Percentiles rank a stretch among this genome's conserved stretches.
Conservation (phyloP, 805 yeast genomes). For the Ogataea ganodermae region DNA sequence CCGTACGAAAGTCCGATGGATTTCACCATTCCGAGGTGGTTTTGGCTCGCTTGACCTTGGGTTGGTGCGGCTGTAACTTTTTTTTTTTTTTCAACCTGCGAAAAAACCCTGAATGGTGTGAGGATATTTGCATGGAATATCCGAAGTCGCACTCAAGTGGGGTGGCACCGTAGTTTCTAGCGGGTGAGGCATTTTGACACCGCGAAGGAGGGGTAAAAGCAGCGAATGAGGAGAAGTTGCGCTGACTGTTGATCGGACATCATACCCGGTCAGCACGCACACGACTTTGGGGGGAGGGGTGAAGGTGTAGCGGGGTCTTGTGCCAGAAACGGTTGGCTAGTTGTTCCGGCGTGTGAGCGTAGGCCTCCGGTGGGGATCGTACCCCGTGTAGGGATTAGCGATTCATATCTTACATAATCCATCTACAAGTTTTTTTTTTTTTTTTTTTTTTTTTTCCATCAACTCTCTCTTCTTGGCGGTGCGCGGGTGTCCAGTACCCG, state of each 20-base stretch:
- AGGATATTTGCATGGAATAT: not conserved
- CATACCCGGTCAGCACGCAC: not conserved
- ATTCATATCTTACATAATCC: too few relatives aligned
- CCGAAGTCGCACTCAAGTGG: not conserved
- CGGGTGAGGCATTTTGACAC: constrained; percentile 3
- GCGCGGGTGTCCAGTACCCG: not conserved
- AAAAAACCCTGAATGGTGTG: not conserved
- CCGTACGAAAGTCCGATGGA: not conserved
- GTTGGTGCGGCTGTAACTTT: not conserved
- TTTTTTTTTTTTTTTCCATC: not conserved
- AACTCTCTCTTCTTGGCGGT: not conserved
- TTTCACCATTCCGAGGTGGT: not conserved
- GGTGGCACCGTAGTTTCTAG: not conserved
- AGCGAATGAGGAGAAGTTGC: not conserved
- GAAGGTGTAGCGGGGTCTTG: too few relatives aligned
- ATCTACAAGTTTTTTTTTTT: too few relatives aligned
- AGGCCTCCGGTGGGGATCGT: not conserved
- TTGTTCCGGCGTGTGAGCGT: too few relatives aligned
- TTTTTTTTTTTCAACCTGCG: not conserved
- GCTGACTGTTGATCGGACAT: not conserved
- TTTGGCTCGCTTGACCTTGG: not conserved
- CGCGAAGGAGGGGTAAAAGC: not conserved
- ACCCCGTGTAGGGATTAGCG: not conserved
- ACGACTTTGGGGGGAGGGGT: not conserved
- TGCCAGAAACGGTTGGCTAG: too few relatives aligned